phyloP scores from a whole-genome alignment of 495 filamentous ascomycete genomes.

The Penicillium parvum region DNA sequence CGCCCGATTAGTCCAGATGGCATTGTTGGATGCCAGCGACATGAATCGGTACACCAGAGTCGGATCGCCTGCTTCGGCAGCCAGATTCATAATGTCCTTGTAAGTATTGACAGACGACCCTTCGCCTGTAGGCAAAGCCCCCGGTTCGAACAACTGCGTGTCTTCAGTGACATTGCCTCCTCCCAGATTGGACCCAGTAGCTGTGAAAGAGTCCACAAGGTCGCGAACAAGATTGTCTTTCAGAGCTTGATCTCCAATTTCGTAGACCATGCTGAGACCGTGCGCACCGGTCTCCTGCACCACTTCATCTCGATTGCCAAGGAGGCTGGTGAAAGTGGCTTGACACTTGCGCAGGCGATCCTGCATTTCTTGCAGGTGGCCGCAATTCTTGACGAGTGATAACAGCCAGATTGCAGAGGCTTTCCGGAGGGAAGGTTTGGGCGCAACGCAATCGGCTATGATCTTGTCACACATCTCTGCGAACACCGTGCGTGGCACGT shows the following conservation, averaged over 20 bases:
- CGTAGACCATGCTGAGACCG: constrained; percentile 85
- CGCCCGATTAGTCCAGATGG: constrained; percentile 90
- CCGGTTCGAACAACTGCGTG: constrained; percentile 92
- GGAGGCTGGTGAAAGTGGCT: constrained; percentile 77
- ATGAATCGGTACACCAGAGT: constrained; percentile 96
- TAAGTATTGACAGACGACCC: constrained; percentile 88
- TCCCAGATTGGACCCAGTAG: constrained; percentile 60
- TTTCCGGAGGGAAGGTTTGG: constrained; percentile 82
- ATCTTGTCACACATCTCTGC: constrained; percentile 59
- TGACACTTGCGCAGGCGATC: constrained; percentile 72
- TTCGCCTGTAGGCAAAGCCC: constrained; percentile 84
- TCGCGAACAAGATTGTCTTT: constrained; percentile 81
- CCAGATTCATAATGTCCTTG: constrained; percentile 89
- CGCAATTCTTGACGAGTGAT: constrained; percentile 88
- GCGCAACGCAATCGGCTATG: constrained; percentile 66
- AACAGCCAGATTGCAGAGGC: constrained; percentile 91
- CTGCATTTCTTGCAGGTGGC: constrained; percentile 66
- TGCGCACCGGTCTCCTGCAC: constrained; percentile 93
- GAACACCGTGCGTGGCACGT: constrained; percentile 46
- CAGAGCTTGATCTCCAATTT: constrained; percentile 75
- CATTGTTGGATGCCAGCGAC: constrained; percentile 89
- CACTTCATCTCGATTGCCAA: constrained; percentile 83
- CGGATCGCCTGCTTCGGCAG: constrained; percentile 89
- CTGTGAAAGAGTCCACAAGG: constrained; percentile 83
- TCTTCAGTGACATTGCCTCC: constrained; percentile 75